Conservation (phyloP, 129 eudicot genomes). For the Chrysanthemum seticuspe region DNA sequence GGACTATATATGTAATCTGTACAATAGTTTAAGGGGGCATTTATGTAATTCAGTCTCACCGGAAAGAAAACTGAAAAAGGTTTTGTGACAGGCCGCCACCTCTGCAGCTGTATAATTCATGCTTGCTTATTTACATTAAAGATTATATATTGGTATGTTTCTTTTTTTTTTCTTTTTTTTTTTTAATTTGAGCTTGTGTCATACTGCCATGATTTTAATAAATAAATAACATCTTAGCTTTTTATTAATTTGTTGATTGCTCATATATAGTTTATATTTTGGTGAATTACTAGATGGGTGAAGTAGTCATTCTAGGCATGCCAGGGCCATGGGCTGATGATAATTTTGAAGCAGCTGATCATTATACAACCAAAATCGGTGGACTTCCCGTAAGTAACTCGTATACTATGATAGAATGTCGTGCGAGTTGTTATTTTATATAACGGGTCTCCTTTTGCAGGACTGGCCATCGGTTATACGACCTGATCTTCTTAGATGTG, state of each 20-base stretch:
- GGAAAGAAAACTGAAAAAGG: background rate
- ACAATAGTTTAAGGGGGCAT: conserved; percentile 8
- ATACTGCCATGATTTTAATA: too few species aligned
- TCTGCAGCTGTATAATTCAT: background rate
- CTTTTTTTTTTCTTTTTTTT: too few species aligned
- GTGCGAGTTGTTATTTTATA: background rate
- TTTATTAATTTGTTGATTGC: too few species aligned
- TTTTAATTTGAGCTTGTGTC: too few species aligned
- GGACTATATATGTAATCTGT: background rate
- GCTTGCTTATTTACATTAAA: too few species aligned
- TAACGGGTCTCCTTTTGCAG: conserved; percentile 33
- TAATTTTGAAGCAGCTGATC: conserved; percentile 66
- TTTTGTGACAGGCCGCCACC: conserved; percentile 8
- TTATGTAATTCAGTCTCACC: conserved; percentile 8
- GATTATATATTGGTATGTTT: background rate
- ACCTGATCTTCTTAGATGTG: conserved; percentile 56
- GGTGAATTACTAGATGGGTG: conserved; percentile 44
- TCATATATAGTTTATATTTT: background rate
- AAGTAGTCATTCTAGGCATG: conserved; percentile 74
- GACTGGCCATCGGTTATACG: conserved; percentile 63
- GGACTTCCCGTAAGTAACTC: conserved; percentile 72
- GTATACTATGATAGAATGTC: background rate
- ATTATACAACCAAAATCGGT: conserved; percentile 83
- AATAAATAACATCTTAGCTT: too few species aligned
- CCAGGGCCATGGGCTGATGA: conserved; percentile 98